Base-by-base conservation (phyloP, 2,329 filamentous ascomycete genomes). In the Monilinia laxa region DNA sequence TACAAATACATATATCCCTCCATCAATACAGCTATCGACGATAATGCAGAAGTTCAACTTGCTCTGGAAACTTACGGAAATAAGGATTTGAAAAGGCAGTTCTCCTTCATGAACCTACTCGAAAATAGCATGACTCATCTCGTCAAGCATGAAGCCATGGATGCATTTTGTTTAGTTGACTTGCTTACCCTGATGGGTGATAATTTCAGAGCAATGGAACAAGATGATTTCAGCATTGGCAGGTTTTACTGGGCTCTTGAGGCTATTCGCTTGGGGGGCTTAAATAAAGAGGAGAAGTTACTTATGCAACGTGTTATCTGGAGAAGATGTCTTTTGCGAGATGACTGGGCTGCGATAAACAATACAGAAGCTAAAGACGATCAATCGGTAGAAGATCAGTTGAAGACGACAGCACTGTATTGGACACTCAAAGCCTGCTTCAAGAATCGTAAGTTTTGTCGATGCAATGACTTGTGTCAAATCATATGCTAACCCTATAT, bases 281-380 rank as follows among this genome's bases (percentile, higher is more conserved):
- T 77, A 72, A 81, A 80, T 70, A 87, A 81, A 23, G 83, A 85
- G n/a, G 82, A 85, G 56, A 83, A 84, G 70, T 83, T 88, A 35
- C 79, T 82, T 42, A 75, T 84, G 47, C 79, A 85, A 62, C 82
- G 81, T 68, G 78, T 87, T n/a, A 91, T 98, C 69, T 99, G 95
- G 95, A 90, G 95, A 75, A 87, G 95, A 64, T 89, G 92, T 69
- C 90, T 90, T 74, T 84, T 94, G 71, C 87, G 88, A 60, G 93
- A 97, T 76, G 87, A 97, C 75, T 99, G 95, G 95, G 81, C 84
- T 35, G 82, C 81, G 67, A 85, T 96, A 75, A 94, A 95, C 75
- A 87, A 91, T 71, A 94, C 90, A 0, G 86, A 89, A 58, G 82
- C 89, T 68, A 90, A 91, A 75, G 86, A 87, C 66, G 93, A 96